These are phyloP conservation scores for Neurospora sp. DNA, from an alignment of 495 filamentous ascomycete genomes.

Conservation along the genomic window DNA sequence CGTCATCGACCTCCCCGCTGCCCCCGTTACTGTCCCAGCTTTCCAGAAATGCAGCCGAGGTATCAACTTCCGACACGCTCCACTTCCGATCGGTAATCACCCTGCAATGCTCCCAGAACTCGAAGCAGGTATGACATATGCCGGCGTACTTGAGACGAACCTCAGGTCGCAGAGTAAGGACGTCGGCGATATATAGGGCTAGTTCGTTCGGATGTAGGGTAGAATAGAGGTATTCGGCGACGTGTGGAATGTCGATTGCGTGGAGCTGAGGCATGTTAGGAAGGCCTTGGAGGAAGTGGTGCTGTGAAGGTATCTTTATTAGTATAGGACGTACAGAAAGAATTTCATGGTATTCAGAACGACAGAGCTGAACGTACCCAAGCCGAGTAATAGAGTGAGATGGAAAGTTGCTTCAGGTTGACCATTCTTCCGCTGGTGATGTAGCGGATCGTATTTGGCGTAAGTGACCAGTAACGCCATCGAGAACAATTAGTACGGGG, in stretches of 20 bases:
- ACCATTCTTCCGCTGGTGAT: constrained; percentile 78
- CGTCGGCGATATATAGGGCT: constrained; percentile 75
- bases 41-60: constrained; percentile 26
- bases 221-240: constrained; percentile 50
- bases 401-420: constrained; percentile 63
- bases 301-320: constrained; percentile 41
- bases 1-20: constrained; percentile 36
- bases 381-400: constrained; percentile 70
- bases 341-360: constrained; percentile 5
- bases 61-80: constrained; percentile 1
- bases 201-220: constrained; percentile 58
- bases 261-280: constrained; percentile 66
- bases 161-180: constrained; percentile 78
- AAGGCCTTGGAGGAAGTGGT: constrained; percentile 77
- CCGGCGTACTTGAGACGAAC: constrained; percentile 77
- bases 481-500: constrained; percentile 26
- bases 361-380: constrained; percentile 55
- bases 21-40: constrained; percentile 34
- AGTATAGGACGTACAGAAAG: constrained; percentile 1
- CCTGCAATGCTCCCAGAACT: constrained; percentile 61
- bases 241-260: constrained; percentile 68
- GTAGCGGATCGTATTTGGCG: constrained; percentile 62
- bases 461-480: constrained; percentile 71
- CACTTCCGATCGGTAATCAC: constrained; percentile 26
- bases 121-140: constrained; percentile 75